Evolutionary conservation across 1,284 basidiomycete genomes (phyloP), one percentile per base, ranked within the genome.

Genomic region (Ustilago esculenta): DNA sequence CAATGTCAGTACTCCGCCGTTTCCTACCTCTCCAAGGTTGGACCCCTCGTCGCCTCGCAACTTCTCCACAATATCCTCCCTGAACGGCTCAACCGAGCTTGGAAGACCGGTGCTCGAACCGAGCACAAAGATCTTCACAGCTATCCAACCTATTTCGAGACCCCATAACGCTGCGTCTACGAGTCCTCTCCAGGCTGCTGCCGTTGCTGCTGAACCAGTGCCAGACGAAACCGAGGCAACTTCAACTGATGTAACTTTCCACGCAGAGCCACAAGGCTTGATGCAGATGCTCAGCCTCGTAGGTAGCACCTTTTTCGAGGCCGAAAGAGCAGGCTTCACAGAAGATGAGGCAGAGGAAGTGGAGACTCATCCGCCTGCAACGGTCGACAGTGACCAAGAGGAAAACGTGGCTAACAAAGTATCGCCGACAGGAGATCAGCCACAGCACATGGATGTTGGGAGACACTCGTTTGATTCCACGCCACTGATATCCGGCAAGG

Each of bases 271-370:
- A 21, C 75, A 75, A 42, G 61, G 71, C 12, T 48, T 77, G 40
- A 69, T 77, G 71, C 75, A 77, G 52, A 74, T 77, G 72, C 67
- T 77, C 39, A 76, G 65, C 33, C 49, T 76, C 21, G 73, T 77
- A 17, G 75, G 75, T n/a, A 73, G 66, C 47, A 60, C 59, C 4
- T 61, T 73, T 27, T 48, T 77, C n/a, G 74, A 76, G 17, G 75
- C 73, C 7, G 75, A 77, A 18, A 34, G 54, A 11, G 55, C 58
- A 14, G 75, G 70, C 36, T 60, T 56, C 17, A 50, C 42, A 20
- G 68, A 68, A 42, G 58, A 67, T 20, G 64, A 63, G 23, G 46
- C 17, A 2, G 61, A 70, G 10, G 56, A 71, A 8, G n/a, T 17
- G n/a, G 34, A 50, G 0, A 7, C 6, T 9, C 44, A 39, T 14